These are phyloP conservation scores for Henckelia pumila DNA, from an alignment of 257 asterid genomes.

Conservation along the genomic window DNA sequence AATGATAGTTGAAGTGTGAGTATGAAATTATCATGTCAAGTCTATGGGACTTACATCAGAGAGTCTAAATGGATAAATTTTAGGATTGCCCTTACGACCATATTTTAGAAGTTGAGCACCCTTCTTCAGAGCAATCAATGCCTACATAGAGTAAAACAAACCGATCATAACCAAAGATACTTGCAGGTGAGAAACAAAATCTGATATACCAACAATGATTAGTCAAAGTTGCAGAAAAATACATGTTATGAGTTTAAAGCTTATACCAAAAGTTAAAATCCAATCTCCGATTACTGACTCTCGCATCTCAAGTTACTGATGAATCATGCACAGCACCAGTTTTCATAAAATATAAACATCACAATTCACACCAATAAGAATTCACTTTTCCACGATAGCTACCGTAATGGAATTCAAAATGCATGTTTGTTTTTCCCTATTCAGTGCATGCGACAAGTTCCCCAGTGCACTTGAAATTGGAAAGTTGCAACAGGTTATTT, in stretches of 20 bases:
- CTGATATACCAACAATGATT: background rate
- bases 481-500: background rate
- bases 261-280: background rate
- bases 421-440: background rate
- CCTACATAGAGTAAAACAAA: conserved; percentile 42
- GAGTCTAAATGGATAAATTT: too few species aligned
- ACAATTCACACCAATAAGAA: too few species aligned
- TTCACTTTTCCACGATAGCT: background rate
- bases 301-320: too few species aligned
- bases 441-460: background rate
- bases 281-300: background rate
- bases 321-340: too few species aligned
- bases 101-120: conserved; percentile 80
- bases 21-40: too few species aligned
- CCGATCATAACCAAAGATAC: conserved; percentile 5
- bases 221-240: too few species aligned
- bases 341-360: too few species aligned
- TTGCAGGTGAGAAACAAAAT: conserved; percentile 1
- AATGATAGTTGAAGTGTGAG: conserved; percentile 4
- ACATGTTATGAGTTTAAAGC: conserved; percentile 7
- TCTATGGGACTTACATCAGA: conserved; percentile 54
- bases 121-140: conserved; percentile 75
- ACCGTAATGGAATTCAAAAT: background rate
- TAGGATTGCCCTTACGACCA: too few species aligned
- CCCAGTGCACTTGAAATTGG: background rate